Evolutionary conservation across 2,329 filamentous ascomycete species (phyloP), one percentile per base, ranked within the genome.

Genomic region (Magnaporthiopsis poae): DNA sequence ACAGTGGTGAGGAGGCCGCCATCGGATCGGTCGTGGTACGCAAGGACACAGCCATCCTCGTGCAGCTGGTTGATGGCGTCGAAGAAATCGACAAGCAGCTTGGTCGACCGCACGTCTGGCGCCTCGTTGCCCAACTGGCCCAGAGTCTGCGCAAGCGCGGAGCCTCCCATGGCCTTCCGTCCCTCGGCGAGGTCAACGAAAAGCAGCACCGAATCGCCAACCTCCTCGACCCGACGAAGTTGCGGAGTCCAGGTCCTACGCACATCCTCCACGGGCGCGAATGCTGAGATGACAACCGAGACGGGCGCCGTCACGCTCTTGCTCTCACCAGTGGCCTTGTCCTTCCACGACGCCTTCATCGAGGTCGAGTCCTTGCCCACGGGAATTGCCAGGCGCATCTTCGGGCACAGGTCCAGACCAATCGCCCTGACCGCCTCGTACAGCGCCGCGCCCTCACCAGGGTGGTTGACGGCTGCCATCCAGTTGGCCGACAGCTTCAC

Each of bases 291-390:
- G 66, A 97, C 88, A 7, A 96, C 84, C 0, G 94, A 96, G 72
- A 98, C 86, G 1, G 95, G 95, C 5, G 95, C 91, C 56, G 92
- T 97, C 64, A 98, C 94, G 70, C 93, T 93, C 80, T 90, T 95
- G 18, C 84, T 79, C 69, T 90, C 83, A 25, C 86, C 85, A 36
- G 81, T 85, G 67, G 84, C 80, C 31, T 36, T 52, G 39, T 94
- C 90, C 74, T 87, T 90, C 95, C 95, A 98, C 66, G 92, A 92
- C 73, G 96, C 94, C 82, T 97, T 97, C 95, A 99, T 98, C 2
- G 93, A 97, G 78, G 96, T 96, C 0, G 94, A 98, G 77, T 99
- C 95, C 79, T 99, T 98, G 66, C 95, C 95, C 11, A 98, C 95
- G 4, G 95, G 95, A 68, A 99, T 98, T 67, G 90, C 92, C 68